Conservation (phyloP, 2,329 filamentous ascomycete genomes). For the Colletotrichum sidae region DNA sequence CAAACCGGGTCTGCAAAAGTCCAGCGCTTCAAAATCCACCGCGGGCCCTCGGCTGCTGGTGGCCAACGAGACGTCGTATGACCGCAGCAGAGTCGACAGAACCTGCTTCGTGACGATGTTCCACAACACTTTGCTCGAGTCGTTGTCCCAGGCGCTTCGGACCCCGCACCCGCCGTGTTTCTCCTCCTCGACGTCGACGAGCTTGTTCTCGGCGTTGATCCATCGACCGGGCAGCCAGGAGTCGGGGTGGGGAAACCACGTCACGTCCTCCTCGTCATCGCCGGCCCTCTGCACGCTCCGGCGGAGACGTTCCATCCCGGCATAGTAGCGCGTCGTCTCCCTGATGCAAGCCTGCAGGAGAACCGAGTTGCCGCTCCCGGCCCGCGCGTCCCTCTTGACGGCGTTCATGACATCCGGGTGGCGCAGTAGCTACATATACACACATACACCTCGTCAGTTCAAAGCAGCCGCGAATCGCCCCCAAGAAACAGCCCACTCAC, state of each 20-base stretch:
- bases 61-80: constrained; percentile 38
- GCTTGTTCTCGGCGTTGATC: constrained; percentile 36
- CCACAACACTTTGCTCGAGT: constrained; percentile 34
- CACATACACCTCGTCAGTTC: background rate
- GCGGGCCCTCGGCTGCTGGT: constrained; percentile 2
- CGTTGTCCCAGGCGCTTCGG: constrained; percentile 22
- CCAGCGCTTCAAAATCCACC: constrained; percentile 25
- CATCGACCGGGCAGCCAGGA: constrained; percentile 38
- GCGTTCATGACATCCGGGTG: constrained; percentile 35
- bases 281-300: background rate
- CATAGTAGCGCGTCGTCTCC: constrained; percentile 38
- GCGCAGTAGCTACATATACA: constrained; percentile 32
- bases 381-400: constrained; percentile 36
- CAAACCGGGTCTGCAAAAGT: constrained; percentile 37
- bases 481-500: constrained; percentile 16
- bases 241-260: constrained; percentile 29
- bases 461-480: background rate
- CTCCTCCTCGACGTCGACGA: constrained; percentile 21
- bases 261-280: too few species aligned
- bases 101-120: constrained; percentile 25
- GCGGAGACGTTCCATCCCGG: constrained; percentile 20
- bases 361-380: constrained; percentile 12
- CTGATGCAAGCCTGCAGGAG: constrained; percentile 39
- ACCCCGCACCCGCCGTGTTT: constrained; percentile 4
- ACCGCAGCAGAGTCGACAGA: constrained; percentile 35